phyloP scores from a whole-genome alignment of 345 rosid genomes.

The Acer campestre region DNA sequence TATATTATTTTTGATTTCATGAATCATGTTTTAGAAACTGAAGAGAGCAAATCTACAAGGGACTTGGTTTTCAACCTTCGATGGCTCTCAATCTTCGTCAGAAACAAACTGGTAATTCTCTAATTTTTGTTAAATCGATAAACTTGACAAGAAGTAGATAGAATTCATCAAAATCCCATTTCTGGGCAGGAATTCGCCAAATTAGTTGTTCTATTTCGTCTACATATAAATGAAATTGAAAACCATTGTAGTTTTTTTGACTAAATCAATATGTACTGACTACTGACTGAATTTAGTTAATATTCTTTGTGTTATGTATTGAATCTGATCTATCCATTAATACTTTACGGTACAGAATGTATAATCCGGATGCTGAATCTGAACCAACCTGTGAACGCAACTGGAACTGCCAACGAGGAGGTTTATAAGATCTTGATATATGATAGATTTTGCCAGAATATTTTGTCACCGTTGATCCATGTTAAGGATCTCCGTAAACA shows the following conservation, averaged over 20 bases:
- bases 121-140: not conserved
- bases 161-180: not conserved
- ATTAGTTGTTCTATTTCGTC: not conserved
- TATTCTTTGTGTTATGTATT: not conserved
- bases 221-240: too few relatives aligned
- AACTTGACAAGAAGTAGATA: slow-evolving; percentile 2
- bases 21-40: not conserved
- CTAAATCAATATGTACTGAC: too few relatives aligned
- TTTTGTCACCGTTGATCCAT: slow-evolving; percentile 89
- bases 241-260: too few relatives aligned
- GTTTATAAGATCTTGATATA: slow-evolving; percentile 96
- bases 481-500: slow-evolving; percentile 98
- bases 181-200: not conserved
- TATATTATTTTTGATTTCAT: not conserved
- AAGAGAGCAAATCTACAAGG: not conserved
- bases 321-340: slow-evolving; percentile 28
- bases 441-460: slow-evolving; percentile 81
- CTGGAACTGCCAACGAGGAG: slow-evolving; percentile 81
- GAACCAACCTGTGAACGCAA: slow-evolving; percentile 87
- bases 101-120: slow-evolving; percentile 79
- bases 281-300: too few relatives aligned
- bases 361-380: slow-evolving; percentile 89
- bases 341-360: slow-evolving; percentile 59
- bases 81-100: slow-evolving; percentile 99
- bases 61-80: slow-evolving; percentile 1